Evolutionary conservation across 768 basidiomycete genomes (phyloP), one percentile per base, ranked within the genome.

Genomic region (Neoboletus magnificus): DNA sequence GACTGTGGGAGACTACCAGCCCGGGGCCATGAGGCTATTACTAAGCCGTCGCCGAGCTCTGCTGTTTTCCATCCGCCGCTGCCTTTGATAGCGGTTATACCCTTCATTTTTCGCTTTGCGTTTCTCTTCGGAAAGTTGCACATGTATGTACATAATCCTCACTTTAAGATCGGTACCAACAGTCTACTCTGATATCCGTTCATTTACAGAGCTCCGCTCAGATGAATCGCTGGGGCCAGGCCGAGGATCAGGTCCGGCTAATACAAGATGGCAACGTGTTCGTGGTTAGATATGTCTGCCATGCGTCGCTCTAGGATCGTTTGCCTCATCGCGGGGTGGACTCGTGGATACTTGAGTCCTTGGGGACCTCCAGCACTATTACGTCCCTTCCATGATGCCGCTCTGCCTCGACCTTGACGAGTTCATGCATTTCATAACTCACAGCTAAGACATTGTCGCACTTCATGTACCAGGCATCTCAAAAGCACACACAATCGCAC

Each of bases 381-480:
- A 69, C 68, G 68, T 71, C 59, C 61, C 45, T 51, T 54, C 55
- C 44, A 56, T 57, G 64, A 59, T 64, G 64, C 62, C 64, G 62
- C 55, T 52, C 48, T 54, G 55, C 47, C 56, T 71, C 64, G 56
- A 59, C 57, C 59, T 53, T 60, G 57, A 59, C 64, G 40, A 64
- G n/a, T 60, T 65, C 67, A 62, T 61, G 48, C 35, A 59, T 57
- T 67, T 63, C 57, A 69, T 63, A 58, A 71, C 58, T 56, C 66
- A 60, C 62, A 55, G 55, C 46, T 55, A 46, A 59, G 59, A 69
- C 59, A 67, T 66, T 62, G 68, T 66, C 53, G 54, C 37, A 62
- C 60, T 69, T 69, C 56, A 69, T 72, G 63, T 69, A 59, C 54
- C 55, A 69, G 64, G 48, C 55, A 62, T 62, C 71, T 66, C 60